Evolutionary conservation across 1,284 basidiomycete genomes (phyloP), one percentile per base, ranked within the genome.

Genomic region (Sphaerobolus stellatus): DNA sequence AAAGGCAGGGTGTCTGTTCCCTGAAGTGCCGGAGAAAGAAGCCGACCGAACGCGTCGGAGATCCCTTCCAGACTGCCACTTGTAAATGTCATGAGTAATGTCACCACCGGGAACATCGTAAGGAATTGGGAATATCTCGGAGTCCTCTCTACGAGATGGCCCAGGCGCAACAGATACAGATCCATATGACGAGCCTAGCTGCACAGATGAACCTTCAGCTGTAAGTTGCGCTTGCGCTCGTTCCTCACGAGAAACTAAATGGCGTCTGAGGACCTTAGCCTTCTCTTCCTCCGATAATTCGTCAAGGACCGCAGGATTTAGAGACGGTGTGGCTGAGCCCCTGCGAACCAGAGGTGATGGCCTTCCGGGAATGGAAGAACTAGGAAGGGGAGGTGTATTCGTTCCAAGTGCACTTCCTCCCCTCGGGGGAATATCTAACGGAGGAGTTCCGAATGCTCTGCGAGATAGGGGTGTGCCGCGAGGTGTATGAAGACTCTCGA

Each of bases 61-160:
- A 56, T 89, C 85, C 16, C 86, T 79, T 28, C 44, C 47, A 1
- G 53, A 28, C 62, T 94, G 88, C 90, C 92, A 96, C 72, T 95
- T 95, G 78, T 96, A 96, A 36, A 97, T 87, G 59, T 86, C 86
- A 65, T 95, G 92, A n/a, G 93, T 95, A 59, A 94, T 84, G 66
- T 96, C 93, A 29, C 88, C 91, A 30, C 93, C 93, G 14, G 81
- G 85, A 2, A 88, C 85, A 70, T 92, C 79, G 66, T 92, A 94
- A 0, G 88, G 88, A 50, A 94, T 87, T 16, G 91, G 86, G 64
- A 95, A 94, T 1, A 81, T 70, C 51, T 90, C 86, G 0, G 82
- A 76, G 20, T 82, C 80, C 56, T 82, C 25, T 61, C 33, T 59
- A 18, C 62, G 64, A 29, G 71, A 66, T 11, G 64, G 62, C 16